Conservation (phyloP, 495 filamentous ascomycete genomes). For the Glonium stellatum region DNA sequence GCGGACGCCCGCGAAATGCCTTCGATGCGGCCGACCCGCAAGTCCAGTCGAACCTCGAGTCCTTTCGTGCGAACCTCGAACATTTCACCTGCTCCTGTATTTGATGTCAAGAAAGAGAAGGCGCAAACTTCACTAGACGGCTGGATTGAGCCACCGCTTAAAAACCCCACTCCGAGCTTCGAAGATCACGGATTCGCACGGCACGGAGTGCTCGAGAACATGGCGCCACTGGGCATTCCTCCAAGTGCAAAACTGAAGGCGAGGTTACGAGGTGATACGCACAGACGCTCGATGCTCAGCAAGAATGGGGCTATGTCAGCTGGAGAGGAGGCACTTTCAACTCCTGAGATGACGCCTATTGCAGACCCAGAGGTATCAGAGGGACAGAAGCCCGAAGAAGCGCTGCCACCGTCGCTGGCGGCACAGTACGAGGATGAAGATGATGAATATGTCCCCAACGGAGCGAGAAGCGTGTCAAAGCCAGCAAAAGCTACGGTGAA, state of each 20-base stretch:
- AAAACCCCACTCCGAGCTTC: constrained; percentile 59
- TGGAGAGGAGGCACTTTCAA: constrained; percentile 24
- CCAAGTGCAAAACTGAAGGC: constrained; percentile 47
- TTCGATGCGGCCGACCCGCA: constrained; percentile 22
- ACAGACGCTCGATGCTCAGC: constrained; percentile 1
- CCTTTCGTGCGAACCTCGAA: constrained; percentile 40
- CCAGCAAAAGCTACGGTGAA: constrained; percentile 12
- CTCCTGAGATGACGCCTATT: constrained; percentile 28
- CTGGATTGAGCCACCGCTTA: constrained; percentile 67
- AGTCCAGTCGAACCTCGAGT: constrained; percentile 44
- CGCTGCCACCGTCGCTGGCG: constrained; percentile 5
- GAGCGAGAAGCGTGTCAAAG: constrained; percentile 10
- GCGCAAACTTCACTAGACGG: constrained; percentile 42
- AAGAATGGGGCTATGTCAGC: constrained; percentile 9
- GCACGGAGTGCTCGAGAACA: constrained; percentile 59
- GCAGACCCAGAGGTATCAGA: constrained; percentile 22
- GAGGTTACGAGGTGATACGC: constrained; percentile 32
- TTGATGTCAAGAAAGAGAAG: constrained; percentile 28
- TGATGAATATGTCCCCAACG: constrained; percentile 34
- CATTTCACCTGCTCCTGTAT: constrained; percentile 32
- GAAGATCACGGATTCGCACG: constrained; percentile 57
- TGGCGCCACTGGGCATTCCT: constrained; percentile 60
- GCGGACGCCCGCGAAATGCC: constrained; percentile 19
- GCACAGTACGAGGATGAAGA: constrained; percentile 33
- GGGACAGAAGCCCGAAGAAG: constrained; percentile 21